Percentiles rank a stretch among this genome's conserved stretches.
These are phyloP conservation scores for Blastobotrys capitulatus DNA, from an alignment of 1,139 yeast genomes.

Conservation along the genomic window DNA sequence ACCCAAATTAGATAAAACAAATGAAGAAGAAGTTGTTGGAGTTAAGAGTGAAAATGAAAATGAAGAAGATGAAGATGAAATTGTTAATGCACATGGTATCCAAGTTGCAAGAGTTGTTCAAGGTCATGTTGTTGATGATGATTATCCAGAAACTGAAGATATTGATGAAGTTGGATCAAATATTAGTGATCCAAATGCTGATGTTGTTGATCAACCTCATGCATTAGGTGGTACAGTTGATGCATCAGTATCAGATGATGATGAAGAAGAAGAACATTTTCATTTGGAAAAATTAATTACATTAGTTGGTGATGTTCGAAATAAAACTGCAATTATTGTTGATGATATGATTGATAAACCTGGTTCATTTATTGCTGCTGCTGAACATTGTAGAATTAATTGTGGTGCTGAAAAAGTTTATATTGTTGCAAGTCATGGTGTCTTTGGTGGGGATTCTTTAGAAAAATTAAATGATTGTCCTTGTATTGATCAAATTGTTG, in stretches of 20 bases:
- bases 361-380: constrained; percentile 90
- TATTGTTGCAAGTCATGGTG: constrained; percentile 92
- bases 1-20: not conserved
- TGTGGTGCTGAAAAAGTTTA: constrained; percentile 94
- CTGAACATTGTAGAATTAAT: constrained; percentile 89
- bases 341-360: constrained; percentile 98
- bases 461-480: constrained; percentile 71
- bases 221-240: constrained; percentile 84
- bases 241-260: constrained; percentile 72
- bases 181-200: not conserved
- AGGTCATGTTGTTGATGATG: constrained; percentile 96
- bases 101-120: constrained; percentile 95
- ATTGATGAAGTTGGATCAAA: not conserved
- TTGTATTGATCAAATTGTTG: constrained; percentile 83
- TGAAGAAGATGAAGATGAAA: constrained; percentile 60
- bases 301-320: constrained; percentile 90
- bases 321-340: constrained; percentile 83
- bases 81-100: constrained; percentile 69
- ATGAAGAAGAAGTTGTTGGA: constrained; percentile 2
- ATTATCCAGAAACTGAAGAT: constrained; percentile 35
- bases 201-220: constrained; percentile 27
- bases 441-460: constrained; percentile 81
- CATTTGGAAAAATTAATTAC: constrained; percentile 87
- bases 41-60: constrained; percentile 20
- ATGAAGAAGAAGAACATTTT: constrained; percentile 69